Percentiles rank a stretch among this genome's conserved stretches.
These are phyloP conservation scores for Populus deltoides DNA, from an alignment of 345 rosid genomes.

Conservation along the genomic window DNA sequence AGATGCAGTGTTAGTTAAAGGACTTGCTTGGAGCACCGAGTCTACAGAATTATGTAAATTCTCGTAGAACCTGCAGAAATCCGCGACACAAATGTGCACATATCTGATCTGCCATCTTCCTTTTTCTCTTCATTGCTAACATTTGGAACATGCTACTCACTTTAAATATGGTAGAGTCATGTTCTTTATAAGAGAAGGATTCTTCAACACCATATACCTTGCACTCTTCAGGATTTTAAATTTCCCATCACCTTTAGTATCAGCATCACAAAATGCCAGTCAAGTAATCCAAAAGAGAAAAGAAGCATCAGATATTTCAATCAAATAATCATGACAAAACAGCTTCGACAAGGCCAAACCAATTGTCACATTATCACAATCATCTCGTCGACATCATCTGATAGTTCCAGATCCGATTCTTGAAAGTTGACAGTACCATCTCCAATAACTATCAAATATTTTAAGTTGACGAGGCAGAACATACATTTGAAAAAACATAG, in stretches of 20 bases:
- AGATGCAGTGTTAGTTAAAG: too few relatives aligned
- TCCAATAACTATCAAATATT: constrained; percentile 56
- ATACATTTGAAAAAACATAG: neutral
- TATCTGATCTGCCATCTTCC: too few relatives aligned
- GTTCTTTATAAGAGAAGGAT: constrained; percentile 83
- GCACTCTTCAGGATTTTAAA: constrained; percentile 82
- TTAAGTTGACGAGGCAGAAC: neutral
- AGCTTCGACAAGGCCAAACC: neutral
- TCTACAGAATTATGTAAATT: too few relatives aligned
- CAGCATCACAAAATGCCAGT: constrained; percentile 73
- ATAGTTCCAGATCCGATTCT: constrained; percentile 71
- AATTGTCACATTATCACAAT: constrained; percentile 62
- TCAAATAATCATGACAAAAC: neutral
- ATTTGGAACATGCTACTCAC: constrained; percentile 37
- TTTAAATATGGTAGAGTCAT: constrained; percentile 86
- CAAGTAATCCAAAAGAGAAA: neutral
- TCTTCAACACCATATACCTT: constrained; percentile 56
- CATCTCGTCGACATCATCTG: constrained; percentile 62
- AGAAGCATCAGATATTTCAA: neutral
- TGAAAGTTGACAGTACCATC: constrained; percentile 85
- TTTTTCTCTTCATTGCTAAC: too few relatives aligned
- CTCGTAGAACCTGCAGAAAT: too few relatives aligned
- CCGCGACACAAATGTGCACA: too few relatives aligned
- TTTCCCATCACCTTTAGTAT: constrained; percentile 64
- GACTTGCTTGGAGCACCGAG: too few relatives aligned